A percentile compares a stretch with the other conserved stretches of the same genome.
Evolutionary conservation across 2,329 filamentous ascomycete species (phyloP).

Genomic region (Monosporascus sp.): DNA sequence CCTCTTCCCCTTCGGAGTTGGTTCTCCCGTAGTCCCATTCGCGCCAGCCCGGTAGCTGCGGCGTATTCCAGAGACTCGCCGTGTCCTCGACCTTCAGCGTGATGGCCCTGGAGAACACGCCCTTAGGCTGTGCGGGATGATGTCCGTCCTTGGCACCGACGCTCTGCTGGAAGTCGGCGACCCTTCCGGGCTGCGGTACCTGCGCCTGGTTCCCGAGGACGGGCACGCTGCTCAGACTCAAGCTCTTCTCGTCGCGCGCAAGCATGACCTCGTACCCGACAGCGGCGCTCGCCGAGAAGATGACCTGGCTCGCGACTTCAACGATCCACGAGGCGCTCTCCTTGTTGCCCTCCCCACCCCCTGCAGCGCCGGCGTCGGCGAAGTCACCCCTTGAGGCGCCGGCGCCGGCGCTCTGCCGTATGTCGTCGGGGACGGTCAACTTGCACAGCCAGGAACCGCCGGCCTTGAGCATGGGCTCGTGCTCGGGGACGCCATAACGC

Average conservation of each 20-base stretch:
- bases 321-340: conserved; percentile 65
- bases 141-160: conserved; percentile 51
- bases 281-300: conserved; percentile 84
- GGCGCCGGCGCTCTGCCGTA: conserved; percentile 58
- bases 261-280: conserved; percentile 86
- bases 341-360: conserved; percentile 53
- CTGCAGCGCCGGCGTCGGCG: conserved; percentile 38
- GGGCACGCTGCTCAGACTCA: conserved; percentile 56
- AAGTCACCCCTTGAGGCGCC: conserved; percentile 43
- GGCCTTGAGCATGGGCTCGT: conserved; percentile 94
- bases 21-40: conserved; percentile 30
- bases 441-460: conserved; percentile 81
- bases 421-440: conserved; percentile 73
- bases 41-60: conserved; percentile 66
- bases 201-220: conserved; percentile 41
- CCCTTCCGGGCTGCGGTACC: conserved; percentile 61
- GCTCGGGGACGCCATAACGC: conserved; percentile 76
- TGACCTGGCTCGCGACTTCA: conserved; percentile 85
- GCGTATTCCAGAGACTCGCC: conserved; percentile 86
- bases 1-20: conserved; percentile 19
- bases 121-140: conserved; percentile 61
- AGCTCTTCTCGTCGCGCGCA: conserved; percentile 77
- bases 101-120: conserved; percentile 80
- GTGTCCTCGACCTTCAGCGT: conserved; percentile 82
- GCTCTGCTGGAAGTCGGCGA: conserved; percentile 72